Base-by-base conservation (phyloP, 495 filamentous ascomycete species). In the Xylaria telfairii region DNA sequence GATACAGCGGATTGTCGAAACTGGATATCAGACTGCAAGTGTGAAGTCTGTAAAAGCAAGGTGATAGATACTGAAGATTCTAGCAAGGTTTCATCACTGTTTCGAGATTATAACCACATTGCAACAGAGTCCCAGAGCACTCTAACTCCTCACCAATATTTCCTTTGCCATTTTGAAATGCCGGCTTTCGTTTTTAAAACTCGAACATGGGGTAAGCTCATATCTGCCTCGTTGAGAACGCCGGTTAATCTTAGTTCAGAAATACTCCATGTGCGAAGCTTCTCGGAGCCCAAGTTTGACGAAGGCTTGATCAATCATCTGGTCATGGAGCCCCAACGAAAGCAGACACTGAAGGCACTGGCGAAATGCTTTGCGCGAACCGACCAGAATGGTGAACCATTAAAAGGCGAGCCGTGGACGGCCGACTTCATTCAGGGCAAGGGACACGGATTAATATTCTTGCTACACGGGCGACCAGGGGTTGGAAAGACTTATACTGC, bases 381-480 rank as follows among this genome's bases (percentile, higher is more conserved):
- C 17, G 10, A 34, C 19, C 34, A 10, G 19, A 32, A 32, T 19
- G 30, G 30, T 4, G 30, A 57, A 19, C 24, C 54, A 6, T 10
- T 57, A 9, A 34, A 30, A 57, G 54, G 54, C 17, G 54, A 57
- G 30, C 54, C 54, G 28, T 57, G 54, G 54, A 34, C 54, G 19
- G 54, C 54, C 13, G 84, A 87, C 67, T 80, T 86, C 26, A 74
- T 87, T 51, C 74, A 76, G 34, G 80, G 82, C 56, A 86, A 86
- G 74, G 84, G 84, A 65, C 75, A 83, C 24, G 86, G 85, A 2
- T 74, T 86, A 7, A 84, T 86, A 65, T 80, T 89, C 39, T 80
- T 89, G 1, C 80, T 90, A 0, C 84, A 87, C 65, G 87, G 86
- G 1, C 79, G 76, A 0, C 87, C 87, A 2, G 87, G 87, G 0